Percentiles rank a stretch among this genome's conserved stretches.
These are phyloP conservation scores for Russula earlei DNA, from an alignment of 768 basidiomycete species.

Conservation along the genomic window DNA sequence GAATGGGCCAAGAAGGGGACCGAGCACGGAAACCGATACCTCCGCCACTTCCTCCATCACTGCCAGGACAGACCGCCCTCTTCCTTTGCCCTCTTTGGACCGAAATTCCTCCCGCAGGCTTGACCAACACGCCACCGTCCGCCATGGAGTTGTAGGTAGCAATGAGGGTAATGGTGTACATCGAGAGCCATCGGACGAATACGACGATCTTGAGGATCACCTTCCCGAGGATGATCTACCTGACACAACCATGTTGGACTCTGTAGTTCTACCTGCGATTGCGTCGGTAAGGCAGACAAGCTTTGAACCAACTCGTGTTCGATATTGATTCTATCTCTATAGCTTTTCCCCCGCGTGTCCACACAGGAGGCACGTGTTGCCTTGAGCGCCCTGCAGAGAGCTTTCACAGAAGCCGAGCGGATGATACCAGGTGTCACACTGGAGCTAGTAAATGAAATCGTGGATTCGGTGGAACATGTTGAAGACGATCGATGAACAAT, in stretches of 20 bases:
- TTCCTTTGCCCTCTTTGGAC: slow-evolving; percentile 38
- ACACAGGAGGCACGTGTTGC: slow-evolving; percentile 87
- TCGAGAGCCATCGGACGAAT: slow-evolving; percentile 51
- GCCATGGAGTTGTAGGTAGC: slow-evolving; percentile 31
- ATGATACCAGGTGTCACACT: slow-evolving; percentile 91
- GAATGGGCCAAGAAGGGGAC: slow-evolving; percentile 23
- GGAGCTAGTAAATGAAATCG: slow-evolving; percentile 90
- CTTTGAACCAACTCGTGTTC: neutral
- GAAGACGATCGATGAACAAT: slow-evolving; percentile 54
- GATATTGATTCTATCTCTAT: slow-evolving; percentile 13
- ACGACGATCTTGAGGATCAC: slow-evolving; percentile 51
- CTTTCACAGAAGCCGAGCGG: slow-evolving; percentile 91
- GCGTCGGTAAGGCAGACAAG: slow-evolving; percentile 62
- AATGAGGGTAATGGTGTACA: slow-evolving; percentile 26
- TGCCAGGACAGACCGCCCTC: slow-evolving; percentile 47
- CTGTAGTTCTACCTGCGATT: slow-evolving; percentile 92
- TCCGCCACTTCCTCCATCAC: slow-evolving; percentile 32
- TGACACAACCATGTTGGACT: slow-evolving; percentile 90
- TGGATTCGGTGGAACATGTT: slow-evolving; percentile 85
- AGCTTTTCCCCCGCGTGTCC: slow-evolving; percentile 89
- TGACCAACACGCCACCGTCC: slow-evolving; percentile 60
- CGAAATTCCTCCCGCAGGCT: slow-evolving; percentile 30
- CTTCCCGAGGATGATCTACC: slow-evolving; percentile 45
- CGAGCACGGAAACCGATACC: slow-evolving; percentile 25
- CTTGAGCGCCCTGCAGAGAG: slow-evolving; percentile 76